phyloP scores from a whole-genome alignment of 352 stramenopile species.

The Phytopythium mirpurense region DNA sequence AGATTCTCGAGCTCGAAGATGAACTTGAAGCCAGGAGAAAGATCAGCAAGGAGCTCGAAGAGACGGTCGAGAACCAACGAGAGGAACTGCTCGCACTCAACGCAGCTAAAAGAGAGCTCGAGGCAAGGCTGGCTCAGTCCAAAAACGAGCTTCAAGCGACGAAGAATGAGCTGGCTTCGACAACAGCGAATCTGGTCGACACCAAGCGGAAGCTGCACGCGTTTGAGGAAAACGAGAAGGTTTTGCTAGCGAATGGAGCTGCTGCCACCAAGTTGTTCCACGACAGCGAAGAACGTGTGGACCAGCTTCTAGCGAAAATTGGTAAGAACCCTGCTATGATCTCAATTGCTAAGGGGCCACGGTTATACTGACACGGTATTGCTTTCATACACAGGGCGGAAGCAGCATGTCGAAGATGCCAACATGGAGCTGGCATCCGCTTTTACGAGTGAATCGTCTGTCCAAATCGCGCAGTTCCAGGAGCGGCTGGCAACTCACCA shows the following conservation, averaged over 20 bases:
- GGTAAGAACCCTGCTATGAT: constrained; percentile 13
- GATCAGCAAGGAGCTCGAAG: constrained; percentile 67
- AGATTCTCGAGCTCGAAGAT: constrained; percentile 79
- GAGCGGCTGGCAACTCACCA: constrained; percentile 43
- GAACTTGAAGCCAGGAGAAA: constrained; percentile 65
- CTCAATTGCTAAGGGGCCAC: background rate
- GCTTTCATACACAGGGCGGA: constrained; percentile 33
- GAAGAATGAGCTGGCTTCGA: constrained; percentile 29
- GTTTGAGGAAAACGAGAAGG: constrained; percentile 52
- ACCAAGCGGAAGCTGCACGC: constrained; percentile 26
- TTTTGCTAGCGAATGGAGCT: constrained; percentile 45
- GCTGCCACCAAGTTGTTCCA: constrained; percentile 47
- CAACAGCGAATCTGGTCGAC: constrained; percentile 16
- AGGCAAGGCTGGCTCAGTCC: constrained; percentile 28
- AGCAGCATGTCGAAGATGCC: constrained; percentile 30
- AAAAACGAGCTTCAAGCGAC: constrained; percentile 27
- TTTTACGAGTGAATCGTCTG: constrained; percentile 37
- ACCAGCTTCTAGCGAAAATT: constrained; percentile 53
- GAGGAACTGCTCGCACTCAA: constrained; percentile 39
- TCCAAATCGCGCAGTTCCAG: constrained; percentile 42
- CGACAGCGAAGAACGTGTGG: constrained; percentile 43
- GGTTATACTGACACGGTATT: background rate
- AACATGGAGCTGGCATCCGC: constrained; percentile 43
- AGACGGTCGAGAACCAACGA: constrained; percentile 46
- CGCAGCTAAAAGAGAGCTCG: constrained; percentile 36